Evolutionary conservation across 352 stramenopile species (phyloP).

Genomic region (Phytophthora constricta): DNA sequence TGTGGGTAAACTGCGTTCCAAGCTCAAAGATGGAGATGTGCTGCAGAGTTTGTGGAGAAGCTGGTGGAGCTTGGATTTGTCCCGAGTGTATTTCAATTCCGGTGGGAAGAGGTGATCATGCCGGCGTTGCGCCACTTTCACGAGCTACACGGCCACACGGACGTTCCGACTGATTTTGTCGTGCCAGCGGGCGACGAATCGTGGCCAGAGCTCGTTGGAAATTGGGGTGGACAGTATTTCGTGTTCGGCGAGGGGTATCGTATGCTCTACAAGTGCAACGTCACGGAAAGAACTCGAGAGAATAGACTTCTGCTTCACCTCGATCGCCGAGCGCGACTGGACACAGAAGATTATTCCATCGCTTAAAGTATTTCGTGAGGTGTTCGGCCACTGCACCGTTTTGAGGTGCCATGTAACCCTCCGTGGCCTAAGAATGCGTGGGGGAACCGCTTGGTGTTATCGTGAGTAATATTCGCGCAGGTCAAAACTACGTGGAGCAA

Average conservation of each 20-base stretch:
- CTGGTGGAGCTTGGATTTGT: slow-evolving; percentile 30
- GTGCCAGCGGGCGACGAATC: slow-evolving; percentile 9
- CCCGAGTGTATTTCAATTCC: too few relatives aligned
- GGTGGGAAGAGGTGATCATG: slow-evolving; percentile 30
- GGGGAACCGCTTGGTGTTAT: too few relatives aligned
- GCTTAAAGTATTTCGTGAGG: slow-evolving; percentile 29
- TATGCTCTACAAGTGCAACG: slow-evolving; percentile 35
- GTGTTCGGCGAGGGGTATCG: slow-evolving; percentile 8
- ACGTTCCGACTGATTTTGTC: slow-evolving; percentile 36
- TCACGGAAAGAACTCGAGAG: slow-evolving; percentile 31
- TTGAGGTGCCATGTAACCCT: slow-evolving; percentile 21
- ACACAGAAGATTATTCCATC: slow-evolving; percentile 40
- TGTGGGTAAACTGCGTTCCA: neutral
- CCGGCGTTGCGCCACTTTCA: slow-evolving; percentile 36
- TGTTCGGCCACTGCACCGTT: slow-evolving; percentile 41
- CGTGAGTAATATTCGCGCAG: too few relatives aligned
- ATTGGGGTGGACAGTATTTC: slow-evolving; percentile 37
- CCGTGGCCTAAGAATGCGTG: too few relatives aligned
- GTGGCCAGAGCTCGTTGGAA: slow-evolving; percentile 39
- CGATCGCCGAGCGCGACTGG: slow-evolving; percentile 51
- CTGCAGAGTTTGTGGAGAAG: slow-evolving; percentile 1
- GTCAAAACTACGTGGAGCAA: too few relatives aligned
- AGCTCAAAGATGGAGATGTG: neutral
- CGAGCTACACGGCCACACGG: slow-evolving; percentile 35
- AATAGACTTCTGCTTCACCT: too few relatives aligned